Percentiles rank a stretch among this genome's conserved stretches.
These are phyloP conservation scores for Neocatenulostroma microsporum DNA, from an alignment of 2,329 filamentous ascomycete species.

Conservation along the genomic window DNA sequence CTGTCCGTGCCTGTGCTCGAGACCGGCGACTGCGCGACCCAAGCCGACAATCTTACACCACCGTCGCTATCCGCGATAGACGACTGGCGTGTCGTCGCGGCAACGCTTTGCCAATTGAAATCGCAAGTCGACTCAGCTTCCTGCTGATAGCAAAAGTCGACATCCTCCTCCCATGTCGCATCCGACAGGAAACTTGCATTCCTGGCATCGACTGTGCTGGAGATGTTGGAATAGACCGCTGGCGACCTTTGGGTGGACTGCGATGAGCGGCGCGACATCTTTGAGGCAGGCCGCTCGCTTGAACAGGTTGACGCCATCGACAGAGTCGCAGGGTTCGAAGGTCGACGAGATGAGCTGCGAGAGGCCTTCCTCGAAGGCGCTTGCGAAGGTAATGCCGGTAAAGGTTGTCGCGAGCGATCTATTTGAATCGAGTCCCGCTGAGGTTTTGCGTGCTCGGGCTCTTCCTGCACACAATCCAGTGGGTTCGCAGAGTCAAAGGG, in stretches of 20 bases:
- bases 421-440: not conserved
- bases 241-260: conserved; percentile 6
- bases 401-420: conserved; percentile 9
- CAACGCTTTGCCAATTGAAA: conserved; percentile 42
- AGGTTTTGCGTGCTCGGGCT: not conserved
- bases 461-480: conserved; percentile 3
- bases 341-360: conserved; percentile 16
- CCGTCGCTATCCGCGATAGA: conserved; percentile 10
- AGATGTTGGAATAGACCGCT: conserved; percentile 5
- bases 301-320: conserved; percentile 2
- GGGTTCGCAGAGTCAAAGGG: too few species aligned
- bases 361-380: conserved; percentile 17
- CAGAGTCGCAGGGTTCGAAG: not conserved
- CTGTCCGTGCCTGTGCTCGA: conserved; percentile 1
- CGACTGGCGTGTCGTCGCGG: conserved; percentile 2
- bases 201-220: conserved; percentile 8
- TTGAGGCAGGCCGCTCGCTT: conserved; percentile 2
- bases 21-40: conserved; percentile 13
- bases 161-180: conserved; percentile 53
- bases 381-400: conserved; percentile 9
- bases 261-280: conserved; percentile 7
- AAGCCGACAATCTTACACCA: conserved; percentile 15
- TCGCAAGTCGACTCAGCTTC: conserved; percentile 54
- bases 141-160: conserved; percentile 56
- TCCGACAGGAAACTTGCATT: conserved; percentile 25